Base-by-base conservation (phyloP, 345 rosid genomes). In the Kandelia obovata region DNA sequence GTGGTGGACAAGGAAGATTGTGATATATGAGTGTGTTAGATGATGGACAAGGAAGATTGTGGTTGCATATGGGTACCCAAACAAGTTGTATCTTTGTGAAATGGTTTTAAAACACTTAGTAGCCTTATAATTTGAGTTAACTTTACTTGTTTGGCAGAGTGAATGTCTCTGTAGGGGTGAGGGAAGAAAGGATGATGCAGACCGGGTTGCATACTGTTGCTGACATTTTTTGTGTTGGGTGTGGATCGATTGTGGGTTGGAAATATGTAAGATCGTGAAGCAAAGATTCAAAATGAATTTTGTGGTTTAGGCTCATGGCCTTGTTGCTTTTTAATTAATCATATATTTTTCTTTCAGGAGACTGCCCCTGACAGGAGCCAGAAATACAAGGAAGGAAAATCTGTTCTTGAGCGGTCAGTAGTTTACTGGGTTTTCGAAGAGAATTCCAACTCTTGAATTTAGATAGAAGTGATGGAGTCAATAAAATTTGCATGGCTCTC, bases 381-480 rank as follows among this genome's bases (percentile, higher is more conserved):
- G 81, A 95, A 95, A 79, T 95, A 95, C 90, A 95, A 95, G 82
- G 99, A 92, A 87, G 98, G 98, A 65, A 95, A 90, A 83, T 92
- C 91, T 4, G 95, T 91, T n/a, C 87, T 91, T 61, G 97, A 91
- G 74, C 85, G 95, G 99, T 92, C 75, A 88, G 97, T 85, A 53
- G 70, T 64, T 35, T 26, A 64, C 43, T 58, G 10, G 59, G 63
- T 58, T 31, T 58, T 69, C 6, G 2, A 43, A 67, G 58, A 34
- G 71, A 53, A 62, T 69, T 39, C 31, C 3, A 25, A 6, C 63
- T 73, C 21, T 52, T 49, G 62, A 32, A 60, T 6, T 53, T 53
- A 4, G 26, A 53, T n/a, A 52, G 60, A 57, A 37, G 53, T 62
- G 59, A 66, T 62, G 31, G 43, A 61, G 32, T 74, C 26, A 8